Evolutionary conservation across 805 yeast species (phyloP), one percentile per base, ranked within the genome.

Genomic region (Allodekkera sacchari): DNA sequence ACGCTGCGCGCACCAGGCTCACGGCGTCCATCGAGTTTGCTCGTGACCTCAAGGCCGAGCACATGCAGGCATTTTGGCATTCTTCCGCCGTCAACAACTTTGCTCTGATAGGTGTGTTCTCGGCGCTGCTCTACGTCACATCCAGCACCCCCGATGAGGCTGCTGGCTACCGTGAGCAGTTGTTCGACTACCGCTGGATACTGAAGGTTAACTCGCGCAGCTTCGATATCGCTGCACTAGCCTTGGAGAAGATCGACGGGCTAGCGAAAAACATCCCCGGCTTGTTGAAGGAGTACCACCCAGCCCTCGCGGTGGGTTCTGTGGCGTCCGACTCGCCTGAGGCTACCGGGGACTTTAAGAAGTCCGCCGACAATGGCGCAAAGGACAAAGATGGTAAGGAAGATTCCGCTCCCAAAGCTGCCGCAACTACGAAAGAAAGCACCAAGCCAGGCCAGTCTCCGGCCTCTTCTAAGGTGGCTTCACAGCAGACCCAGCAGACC

Each of bases 61-160:
- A 85, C 48, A 66, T 84, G 29, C 88, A 78, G 50, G 74, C 94
- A 8, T 87, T 85, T 53, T 88, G 96, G 96, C 92, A 83, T 55
- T 73, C 87, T 2, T 74, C 87, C 2, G 72, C 95, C 0, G 67
- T 92, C 0, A 68, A 81, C 10, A 84, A 83, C 47, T 74, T 88
- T 41, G 75, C 94, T 6, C 57, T 83, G 22, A 83, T 87, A 24
- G 96, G 95, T 2, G 74, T 89, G 0, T 88, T 88, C 64, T 95
- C 95, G 0, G 78, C 94, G 0, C 61, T 88, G 9, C 57, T 88
- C 33, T 83, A 70, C 45, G 77, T 79, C 11, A 81, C 95, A 0
- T 62, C 92, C 2, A 53, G 65, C 7, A 47, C 69, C 0, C 54
- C 67, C 12, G 83, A 77, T 33, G 95, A 85, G 47, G 68, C 80